Evolutionary conservation across 176 grass and related monocot genomes (phyloP).

Genomic region (Stipa capillata): DNA sequence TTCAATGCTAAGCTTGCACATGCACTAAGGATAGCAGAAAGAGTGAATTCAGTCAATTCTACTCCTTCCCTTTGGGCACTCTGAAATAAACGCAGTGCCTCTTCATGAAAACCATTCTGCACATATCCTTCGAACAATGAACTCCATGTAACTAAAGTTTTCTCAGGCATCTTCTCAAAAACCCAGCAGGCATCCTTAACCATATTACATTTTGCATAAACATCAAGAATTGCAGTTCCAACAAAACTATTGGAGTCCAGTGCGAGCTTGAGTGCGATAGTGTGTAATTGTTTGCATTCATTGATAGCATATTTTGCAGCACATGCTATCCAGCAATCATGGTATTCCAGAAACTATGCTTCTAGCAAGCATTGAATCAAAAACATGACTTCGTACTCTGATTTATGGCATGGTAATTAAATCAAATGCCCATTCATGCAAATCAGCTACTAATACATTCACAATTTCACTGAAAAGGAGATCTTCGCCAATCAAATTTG

Average conservation of each 20-base stretch:
- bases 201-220: constrained; percentile 60
- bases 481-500: not conserved
- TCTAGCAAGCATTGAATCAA: constrained; percentile 48
- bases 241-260: constrained; percentile 54
- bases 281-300: constrained; percentile 55
- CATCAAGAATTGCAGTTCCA: constrained; percentile 56
- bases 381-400: constrained; percentile 10
- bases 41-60: constrained; percentile 49
- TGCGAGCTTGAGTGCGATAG: constrained; percentile 41
- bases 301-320: constrained; percentile 39
- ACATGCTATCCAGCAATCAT: constrained; percentile 67
- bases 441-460: not conserved
- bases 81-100: constrained; percentile 35
- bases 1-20: constrained; percentile 47
- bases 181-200: constrained; percentile 40
- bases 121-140: constrained; percentile 52
- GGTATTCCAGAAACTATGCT: constrained; percentile 66
- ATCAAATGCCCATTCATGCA: constrained; percentile 27
- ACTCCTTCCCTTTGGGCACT: constrained; percentile 29
- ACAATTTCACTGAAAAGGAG: constrained; percentile 1
- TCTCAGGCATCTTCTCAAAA: constrained; percentile 56
- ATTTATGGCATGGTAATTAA: not conserved
- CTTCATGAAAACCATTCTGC: constrained; percentile 58
- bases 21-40: constrained; percentile 50
- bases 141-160: constrained; percentile 62